phyloP scores from a whole-genome alignment of 1,139 yeast species.

The Scheffersomyces segobiensis region DNA sequence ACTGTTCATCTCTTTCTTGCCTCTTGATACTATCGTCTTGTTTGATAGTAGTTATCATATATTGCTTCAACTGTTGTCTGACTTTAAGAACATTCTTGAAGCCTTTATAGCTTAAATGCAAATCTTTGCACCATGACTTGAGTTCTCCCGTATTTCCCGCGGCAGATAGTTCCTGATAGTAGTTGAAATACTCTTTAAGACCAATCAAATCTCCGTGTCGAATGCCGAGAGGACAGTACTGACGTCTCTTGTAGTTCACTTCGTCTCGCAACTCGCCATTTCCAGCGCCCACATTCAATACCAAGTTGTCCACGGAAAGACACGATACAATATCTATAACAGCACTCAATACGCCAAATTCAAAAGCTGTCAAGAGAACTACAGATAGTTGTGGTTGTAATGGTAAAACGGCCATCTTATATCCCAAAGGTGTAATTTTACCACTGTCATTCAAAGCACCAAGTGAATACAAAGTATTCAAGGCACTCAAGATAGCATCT shows the following conservation, averaged over 20 bases:
- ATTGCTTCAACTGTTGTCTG: conserved; percentile 71
- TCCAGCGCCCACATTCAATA: conserved; percentile 62
- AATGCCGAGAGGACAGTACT: conserved; percentile 67
- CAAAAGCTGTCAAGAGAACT: conserved; percentile 72
- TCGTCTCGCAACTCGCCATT: conserved; percentile 82
- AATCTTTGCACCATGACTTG: conserved; percentile 79
- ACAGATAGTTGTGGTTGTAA: conserved; percentile 91
- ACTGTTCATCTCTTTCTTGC: conserved; percentile 27
- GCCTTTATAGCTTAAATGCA: conserved; percentile 76
- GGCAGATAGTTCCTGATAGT: conserved; percentile 51
- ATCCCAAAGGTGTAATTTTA: conserved; percentile 71
- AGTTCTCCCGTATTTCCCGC: conserved; percentile 44
- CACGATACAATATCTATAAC: conserved; percentile 91
- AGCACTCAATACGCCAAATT: conserved; percentile 55
- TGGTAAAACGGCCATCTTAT: conserved; percentile 85
- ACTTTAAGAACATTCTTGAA: conserved; percentile 77
- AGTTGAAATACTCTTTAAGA: conserved; percentile 73
- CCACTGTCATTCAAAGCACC: conserved; percentile 81
- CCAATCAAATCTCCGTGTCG: conserved; percentile 81
- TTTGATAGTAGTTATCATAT: conserved; percentile 54
- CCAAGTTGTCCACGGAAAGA: conserved; percentile 85
- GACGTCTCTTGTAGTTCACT: conserved; percentile 60
- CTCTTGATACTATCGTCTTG: conserved; percentile 36
- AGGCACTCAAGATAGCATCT: conserved; percentile 72
- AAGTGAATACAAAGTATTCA: conserved; percentile 73